Percentiles rank a stretch among this genome's conserved stretches.
phyloP scores from a whole-genome alignment of 305 asterid genomes.

The Fraxinus greggii region DNA sequence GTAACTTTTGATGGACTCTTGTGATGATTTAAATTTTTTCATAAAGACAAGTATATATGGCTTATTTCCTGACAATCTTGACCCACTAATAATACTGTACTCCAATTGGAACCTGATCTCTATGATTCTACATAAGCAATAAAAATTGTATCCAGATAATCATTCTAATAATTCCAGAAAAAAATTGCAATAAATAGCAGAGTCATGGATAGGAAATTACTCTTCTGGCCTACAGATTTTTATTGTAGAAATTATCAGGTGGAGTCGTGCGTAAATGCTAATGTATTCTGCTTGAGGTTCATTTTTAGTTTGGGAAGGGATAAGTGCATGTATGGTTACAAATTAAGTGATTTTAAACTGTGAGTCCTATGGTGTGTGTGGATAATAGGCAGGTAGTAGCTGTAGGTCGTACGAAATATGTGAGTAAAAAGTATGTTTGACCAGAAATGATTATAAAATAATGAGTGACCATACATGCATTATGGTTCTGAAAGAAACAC shows the following conservation, averaged over 20 bases:
- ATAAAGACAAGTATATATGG: neutral
- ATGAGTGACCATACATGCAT: neutral
- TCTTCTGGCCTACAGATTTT: neutral
- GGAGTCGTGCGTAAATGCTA: neutral
- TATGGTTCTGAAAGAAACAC: neutral
- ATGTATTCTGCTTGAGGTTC: neutral
- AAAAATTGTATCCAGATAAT: neutral
- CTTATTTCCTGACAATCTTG: neutral
- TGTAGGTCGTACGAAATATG: neutral
- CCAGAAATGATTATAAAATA: neutral
- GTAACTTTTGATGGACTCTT: neutral
- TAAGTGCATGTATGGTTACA: neutral
- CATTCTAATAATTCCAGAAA: neutral
- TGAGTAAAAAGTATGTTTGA: too few species aligned
- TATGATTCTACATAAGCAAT: neutral
- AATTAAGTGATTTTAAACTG: neutral
- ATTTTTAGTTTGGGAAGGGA: neutral
- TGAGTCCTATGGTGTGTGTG: neutral
- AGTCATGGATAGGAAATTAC: neutral
- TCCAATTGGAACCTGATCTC: neutral
- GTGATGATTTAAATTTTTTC: neutral
- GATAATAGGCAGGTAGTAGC: neutral
- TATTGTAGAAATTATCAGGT: neutral
- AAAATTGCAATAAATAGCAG: neutral
- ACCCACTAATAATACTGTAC: neutral